phyloP scores from a whole-genome alignment of 257 asterid genomes.

The Nicotiana obtusifolia region DNA sequence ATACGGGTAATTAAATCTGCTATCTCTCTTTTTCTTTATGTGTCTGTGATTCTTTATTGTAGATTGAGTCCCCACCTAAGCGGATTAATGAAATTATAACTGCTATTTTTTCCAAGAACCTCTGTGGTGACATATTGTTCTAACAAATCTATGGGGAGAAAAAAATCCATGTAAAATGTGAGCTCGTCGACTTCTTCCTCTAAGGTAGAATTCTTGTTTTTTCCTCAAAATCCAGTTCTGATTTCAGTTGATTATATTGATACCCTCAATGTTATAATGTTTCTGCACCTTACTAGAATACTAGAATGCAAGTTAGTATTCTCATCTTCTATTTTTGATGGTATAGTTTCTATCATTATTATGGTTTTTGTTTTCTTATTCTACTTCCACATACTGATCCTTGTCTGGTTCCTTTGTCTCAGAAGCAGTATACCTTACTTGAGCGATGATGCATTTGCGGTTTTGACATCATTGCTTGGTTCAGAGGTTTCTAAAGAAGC shows the following conservation, averaged over 20 bases:
- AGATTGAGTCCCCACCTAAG: neutral
- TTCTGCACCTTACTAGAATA: neutral
- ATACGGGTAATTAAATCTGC: conserved; percentile 51
- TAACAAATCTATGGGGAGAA: neutral
- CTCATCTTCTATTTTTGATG: neutral
- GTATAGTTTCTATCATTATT: neutral
- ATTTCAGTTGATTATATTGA: neutral
- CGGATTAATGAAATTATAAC: neutral
- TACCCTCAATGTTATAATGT: neutral
- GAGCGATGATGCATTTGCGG: conserved; percentile 43
- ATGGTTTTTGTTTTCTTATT: neutral
- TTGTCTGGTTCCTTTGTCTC: conserved; percentile 20
- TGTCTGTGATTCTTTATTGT: neutral
- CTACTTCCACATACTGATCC: conserved; percentile 3
- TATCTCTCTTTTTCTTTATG: neutral
- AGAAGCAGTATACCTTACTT: conserved; percentile 38
- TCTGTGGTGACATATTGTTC: neutral
- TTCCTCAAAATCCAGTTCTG: neutral
- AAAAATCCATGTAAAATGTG: neutral
- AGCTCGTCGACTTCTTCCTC: neutral
- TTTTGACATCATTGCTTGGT: conserved; percentile 65
- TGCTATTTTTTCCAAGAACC: neutral
- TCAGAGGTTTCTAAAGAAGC: conserved; percentile 55
- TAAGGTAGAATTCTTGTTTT: neutral
- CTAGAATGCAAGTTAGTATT: neutral